phyloP scores from a whole-genome alignment of 1,139 yeast species.

The Hyphopichia burtonii region DNA sequence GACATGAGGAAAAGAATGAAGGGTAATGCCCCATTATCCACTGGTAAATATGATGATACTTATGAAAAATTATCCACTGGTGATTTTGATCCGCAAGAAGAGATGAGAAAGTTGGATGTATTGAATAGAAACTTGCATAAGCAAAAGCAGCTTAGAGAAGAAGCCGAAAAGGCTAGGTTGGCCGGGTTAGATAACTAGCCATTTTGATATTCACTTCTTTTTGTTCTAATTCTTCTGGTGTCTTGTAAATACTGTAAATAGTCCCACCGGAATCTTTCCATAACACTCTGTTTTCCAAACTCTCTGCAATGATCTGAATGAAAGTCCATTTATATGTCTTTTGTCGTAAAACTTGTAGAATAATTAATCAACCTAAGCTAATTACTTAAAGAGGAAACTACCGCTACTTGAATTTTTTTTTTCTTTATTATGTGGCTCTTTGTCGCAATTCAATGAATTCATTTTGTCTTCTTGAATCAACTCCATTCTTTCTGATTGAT shows the following conservation, averaged over 20 bases:
- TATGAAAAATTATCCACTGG: slow-evolving; percentile 78
- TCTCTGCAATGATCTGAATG: too few species aligned
- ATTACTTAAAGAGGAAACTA: too few species aligned
- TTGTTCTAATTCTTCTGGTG: not conserved
- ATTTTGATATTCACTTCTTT: not conserved
- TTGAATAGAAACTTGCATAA: slow-evolving; percentile 48
- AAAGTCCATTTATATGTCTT: too few species aligned
- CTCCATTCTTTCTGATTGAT: too few species aligned
- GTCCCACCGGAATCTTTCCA: too few species aligned
- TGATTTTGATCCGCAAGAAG: slow-evolving; percentile 76
- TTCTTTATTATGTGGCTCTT: too few species aligned
- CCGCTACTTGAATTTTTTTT: too few species aligned
- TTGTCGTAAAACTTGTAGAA: too few species aligned
- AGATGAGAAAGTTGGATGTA: slow-evolving; percentile 64
- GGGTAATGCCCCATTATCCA: slow-evolving; percentile 91
- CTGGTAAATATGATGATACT: slow-evolving; percentile 89
- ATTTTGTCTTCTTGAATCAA: too few species aligned
- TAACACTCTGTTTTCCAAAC: too few species aligned
- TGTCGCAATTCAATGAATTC: too few species aligned
- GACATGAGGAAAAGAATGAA: slow-evolving; percentile 91
- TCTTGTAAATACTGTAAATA: not conserved
- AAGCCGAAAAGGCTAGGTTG: slow-evolving; percentile 13
- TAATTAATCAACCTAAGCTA: too few species aligned
- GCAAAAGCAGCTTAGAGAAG: slow-evolving; percentile 24
- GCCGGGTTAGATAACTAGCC: slow-evolving; percentile 2